Conservation (phyloP, 1,284 basidiomycete genomes). For the Austroboletus rostrupii region DNA sequence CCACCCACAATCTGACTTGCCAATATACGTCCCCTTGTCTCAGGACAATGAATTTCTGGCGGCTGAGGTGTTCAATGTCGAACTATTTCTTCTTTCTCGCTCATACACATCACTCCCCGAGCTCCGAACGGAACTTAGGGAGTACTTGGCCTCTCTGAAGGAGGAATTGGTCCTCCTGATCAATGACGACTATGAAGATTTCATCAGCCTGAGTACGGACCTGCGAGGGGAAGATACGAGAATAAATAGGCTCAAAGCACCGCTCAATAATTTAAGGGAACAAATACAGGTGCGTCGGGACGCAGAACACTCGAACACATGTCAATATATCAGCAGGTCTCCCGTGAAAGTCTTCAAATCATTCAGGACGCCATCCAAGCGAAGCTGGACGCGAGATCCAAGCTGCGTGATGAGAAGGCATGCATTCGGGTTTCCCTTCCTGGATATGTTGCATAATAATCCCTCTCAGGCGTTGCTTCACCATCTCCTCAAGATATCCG, state of each 20-base stretch:
- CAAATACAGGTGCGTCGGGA: conserved; percentile 61
- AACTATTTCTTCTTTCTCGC: conserved; percentile 85
- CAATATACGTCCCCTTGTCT: conserved; percentile 72
- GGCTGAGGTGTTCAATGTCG: conserved; percentile 71
- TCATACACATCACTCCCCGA: conserved; percentile 85
- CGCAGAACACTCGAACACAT: neutral
- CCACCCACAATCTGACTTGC: conserved; percentile 47
- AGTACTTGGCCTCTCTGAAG: conserved; percentile 80
- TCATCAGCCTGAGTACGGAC: conserved; percentile 92
- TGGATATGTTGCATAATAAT: neutral
- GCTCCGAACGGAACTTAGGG: conserved; percentile 80
- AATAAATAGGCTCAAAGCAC: conserved; percentile 62
- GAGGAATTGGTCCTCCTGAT: conserved; percentile 93
- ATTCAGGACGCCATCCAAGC: conserved; percentile 74
- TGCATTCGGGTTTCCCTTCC: conserved; percentile 3
- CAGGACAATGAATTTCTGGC: conserved; percentile 75
- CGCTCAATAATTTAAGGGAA: conserved; percentile 58
- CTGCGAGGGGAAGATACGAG: conserved; percentile 78
- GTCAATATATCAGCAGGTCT: conserved; percentile 42
- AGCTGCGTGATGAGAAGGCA: conserved; percentile 82
- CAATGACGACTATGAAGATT: conserved; percentile 97
- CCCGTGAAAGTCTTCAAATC: conserved; percentile 55
- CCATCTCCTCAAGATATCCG: conserved; percentile 83
- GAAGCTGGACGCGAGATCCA: conserved; percentile 71
- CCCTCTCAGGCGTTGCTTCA: conserved; percentile 70